phyloP scores from a whole-genome alignment of 495 filamentous ascomycete genomes.

The Penicillium malachiteum region DNA sequence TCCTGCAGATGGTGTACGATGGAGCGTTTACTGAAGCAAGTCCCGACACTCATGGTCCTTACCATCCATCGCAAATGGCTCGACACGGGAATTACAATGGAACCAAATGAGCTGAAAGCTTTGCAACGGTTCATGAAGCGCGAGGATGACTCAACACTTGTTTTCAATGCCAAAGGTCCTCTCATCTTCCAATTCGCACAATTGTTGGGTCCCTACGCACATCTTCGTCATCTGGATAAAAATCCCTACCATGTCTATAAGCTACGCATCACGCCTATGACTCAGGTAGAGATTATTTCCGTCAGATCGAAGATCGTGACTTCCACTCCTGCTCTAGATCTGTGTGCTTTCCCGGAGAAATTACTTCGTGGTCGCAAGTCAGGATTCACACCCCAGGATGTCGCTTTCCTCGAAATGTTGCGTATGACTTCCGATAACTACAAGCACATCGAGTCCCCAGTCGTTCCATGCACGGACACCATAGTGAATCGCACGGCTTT shows the following conservation, averaged over 20 bases:
- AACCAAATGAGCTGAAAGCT: constrained; percentile 12
- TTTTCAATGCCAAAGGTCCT: constrained; percentile 20
- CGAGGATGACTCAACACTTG: constrained; percentile 7
- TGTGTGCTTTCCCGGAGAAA: constrained; percentile 25
- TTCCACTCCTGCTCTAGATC: constrained; percentile 15
- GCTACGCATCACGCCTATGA: constrained; percentile 24
- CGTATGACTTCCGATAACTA: constrained; percentile 20
- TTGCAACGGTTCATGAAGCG: constrained; percentile 26
- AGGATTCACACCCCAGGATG: constrained; percentile 16
- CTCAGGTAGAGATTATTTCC: constrained; percentile 17
- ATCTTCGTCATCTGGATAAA: neutral
- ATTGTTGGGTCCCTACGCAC: neutral
- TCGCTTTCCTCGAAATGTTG: constrained; percentile 35
- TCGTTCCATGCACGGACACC: neutral
- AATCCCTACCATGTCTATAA: constrained; percentile 14
- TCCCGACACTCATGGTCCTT: constrained; percentile 37
- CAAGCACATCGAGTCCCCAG: neutral
- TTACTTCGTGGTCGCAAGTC: constrained; percentile 26
- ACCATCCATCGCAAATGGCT: constrained; percentile 36
- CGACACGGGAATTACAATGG: constrained; percentile 26
- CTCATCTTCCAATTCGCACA: neutral
- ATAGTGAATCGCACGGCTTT: constrained; percentile 26
- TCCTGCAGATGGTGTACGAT: constrained; percentile 41
- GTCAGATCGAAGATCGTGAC: neutral
- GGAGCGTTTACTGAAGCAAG: constrained; percentile 25